Evolutionary conservation across 2,329 filamentous ascomycete genomes (phyloP), one percentile per base, ranked within the genome.

Genomic region (Fusarium poae): DNA sequence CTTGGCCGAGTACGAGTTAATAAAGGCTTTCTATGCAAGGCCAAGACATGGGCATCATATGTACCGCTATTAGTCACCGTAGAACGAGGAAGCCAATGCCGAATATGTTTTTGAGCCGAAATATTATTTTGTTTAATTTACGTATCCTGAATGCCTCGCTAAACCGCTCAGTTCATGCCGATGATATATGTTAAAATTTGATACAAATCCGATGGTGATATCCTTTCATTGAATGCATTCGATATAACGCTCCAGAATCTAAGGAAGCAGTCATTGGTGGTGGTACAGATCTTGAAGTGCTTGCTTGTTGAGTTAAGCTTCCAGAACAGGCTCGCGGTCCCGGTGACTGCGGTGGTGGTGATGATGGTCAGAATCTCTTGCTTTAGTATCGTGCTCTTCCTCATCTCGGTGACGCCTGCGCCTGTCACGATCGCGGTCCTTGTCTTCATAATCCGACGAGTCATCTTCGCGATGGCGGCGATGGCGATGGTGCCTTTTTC

Each of bases 341-440:
- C 75, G 74, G 50, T 79, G 74, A 13, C 71, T 75, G 57, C 76
- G 75, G 57, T 79, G 77, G 54, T 78, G 75, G 45, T 78, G 75
- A 42, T 79, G 77, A 20, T 78, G 77, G 18, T 78, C 74, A 23
- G 74, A 69, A 34, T 78, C 75, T 37, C 71, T 72, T 16, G 76
- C 66, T 7, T 75, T 75, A 6, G 60, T 52, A 25, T 76, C 70
- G 39, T 74, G 70, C 12, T 74, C 72, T 37, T 78, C 73, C 25
- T 75, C 71, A 25, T 77, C 75, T 49, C 72, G 66, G 54, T 77
- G 71, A 29, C 75, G 77, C 30, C 73, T 72, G 49, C 75, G 74
- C 32, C 74, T 75, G 25, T 79, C 76, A 29, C 79, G 76, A n/a
- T 82, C 76, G 6, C 77, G 75, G 44, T 81, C 80, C 29, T 76